These are phyloP conservation scores for Podospora pseudoanserina DNA, from an alignment of 495 filamentous ascomycete genomes.

Conservation along the genomic window DNA sequence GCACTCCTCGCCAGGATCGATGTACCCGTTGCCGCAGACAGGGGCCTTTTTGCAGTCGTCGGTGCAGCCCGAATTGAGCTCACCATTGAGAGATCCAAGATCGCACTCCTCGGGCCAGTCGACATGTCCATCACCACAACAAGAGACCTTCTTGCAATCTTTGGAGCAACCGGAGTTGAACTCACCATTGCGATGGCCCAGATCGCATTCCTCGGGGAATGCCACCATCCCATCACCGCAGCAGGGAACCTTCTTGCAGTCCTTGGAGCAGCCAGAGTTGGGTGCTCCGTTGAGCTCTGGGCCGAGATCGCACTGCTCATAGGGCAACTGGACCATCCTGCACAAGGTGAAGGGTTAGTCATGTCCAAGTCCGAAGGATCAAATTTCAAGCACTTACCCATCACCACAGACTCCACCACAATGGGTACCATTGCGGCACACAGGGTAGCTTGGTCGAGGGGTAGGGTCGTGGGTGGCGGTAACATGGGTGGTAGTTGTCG, in stretches of 20 bases:
- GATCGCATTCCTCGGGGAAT: conserved; percentile 14
- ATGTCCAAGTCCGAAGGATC: too few species aligned
- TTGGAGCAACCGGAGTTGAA: conserved; percentile 14
- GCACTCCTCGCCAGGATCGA: conserved; percentile 22
- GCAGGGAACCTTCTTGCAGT: conserved; percentile 5
- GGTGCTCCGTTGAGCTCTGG: conserved; percentile 11
- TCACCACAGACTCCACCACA: conserved; percentile 20
- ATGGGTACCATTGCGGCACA: background rate
- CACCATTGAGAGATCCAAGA: conserved; percentile 17
- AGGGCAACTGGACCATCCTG: conserved; percentile 12
- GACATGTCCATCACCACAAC: conserved; percentile 20
- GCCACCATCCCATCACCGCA: conserved; percentile 9
- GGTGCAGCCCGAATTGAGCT: conserved; percentile 13
- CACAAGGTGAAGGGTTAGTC: background rate
- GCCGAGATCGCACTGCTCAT: conserved; percentile 17
- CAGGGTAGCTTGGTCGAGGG: background rate
- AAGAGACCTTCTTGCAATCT: conserved; percentile 14
- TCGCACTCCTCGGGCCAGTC: conserved; percentile 21
- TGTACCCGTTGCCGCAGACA: conserved; percentile 21
- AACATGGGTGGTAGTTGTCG: background rate
- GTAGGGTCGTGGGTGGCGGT: background rate
- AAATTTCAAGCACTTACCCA: conserved; percentile 11
- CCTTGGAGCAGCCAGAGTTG: conserved; percentile 7
- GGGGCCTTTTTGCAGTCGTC: conserved; percentile 14
- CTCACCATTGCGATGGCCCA: conserved; percentile 16